Percentiles rank a stretch among this genome's conserved stretches.
phyloP scores from a whole-genome alignment of 208 protist species.

The Leishmania braziliensis region DNA sequence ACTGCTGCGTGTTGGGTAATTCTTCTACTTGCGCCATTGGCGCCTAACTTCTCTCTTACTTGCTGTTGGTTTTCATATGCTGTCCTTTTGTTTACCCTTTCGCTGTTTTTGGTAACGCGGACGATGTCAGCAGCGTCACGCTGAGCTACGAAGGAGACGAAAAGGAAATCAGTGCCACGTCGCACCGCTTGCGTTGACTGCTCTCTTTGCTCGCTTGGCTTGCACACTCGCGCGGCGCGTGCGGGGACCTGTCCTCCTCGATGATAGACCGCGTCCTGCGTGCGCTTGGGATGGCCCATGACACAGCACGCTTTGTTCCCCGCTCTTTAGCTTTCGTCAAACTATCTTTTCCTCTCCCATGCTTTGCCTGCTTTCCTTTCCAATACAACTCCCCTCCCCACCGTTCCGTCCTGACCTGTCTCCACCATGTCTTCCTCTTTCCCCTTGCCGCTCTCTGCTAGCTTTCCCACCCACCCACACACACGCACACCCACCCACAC shows the following conservation, averaged over 20 bases:
- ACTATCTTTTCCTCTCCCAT: neutral
- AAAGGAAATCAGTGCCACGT: neutral
- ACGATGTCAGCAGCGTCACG: neutral
- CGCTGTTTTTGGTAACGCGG: too few relatives aligned
- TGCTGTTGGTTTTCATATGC: too few relatives aligned
- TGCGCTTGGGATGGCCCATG: neutral
- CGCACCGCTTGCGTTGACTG: neutral
- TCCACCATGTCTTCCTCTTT: neutral
- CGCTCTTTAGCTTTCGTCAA: neutral
- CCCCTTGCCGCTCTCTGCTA: neutral
- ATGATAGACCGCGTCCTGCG: neutral
- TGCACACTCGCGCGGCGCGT: neutral
- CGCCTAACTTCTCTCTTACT: neutral
- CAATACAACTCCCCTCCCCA: too few relatives aligned
- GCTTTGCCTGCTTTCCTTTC: neutral
- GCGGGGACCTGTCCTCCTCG: neutral
- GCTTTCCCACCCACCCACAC: too few relatives aligned
- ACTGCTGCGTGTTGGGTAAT: neutral
- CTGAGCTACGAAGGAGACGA: neutral
- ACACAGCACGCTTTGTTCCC: neutral
- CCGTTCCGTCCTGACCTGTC: too few relatives aligned
- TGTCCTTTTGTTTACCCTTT: neutral
- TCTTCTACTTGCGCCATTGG: neutral
- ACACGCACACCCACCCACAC: too few relatives aligned
- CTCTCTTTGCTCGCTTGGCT: neutral